Conservation (phyloP, 352 stramenopile genomes). For the Pythium phragmiticola region DNA sequence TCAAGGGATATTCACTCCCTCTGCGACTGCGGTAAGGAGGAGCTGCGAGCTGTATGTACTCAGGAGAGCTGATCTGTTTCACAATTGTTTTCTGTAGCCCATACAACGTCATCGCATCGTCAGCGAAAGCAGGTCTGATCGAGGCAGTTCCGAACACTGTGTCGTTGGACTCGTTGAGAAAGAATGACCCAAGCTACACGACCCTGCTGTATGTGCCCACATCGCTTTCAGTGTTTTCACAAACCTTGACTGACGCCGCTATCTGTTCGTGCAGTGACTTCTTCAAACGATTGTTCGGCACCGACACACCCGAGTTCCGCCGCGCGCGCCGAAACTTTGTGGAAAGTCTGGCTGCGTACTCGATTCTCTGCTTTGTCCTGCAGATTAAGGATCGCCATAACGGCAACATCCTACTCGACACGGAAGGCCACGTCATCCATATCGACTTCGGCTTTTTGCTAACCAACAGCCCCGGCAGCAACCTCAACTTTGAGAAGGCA, state of each 20-base stretch:
- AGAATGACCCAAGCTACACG: conserved; percentile 78
- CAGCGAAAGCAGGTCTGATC: conserved; percentile 93
- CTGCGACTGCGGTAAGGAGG: conserved; percentile 80
- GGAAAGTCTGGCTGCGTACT: conserved; percentile 95
- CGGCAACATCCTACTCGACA: conserved; percentile 98
- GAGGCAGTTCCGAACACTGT: conserved; percentile 96
- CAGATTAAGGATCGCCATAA: conserved; percentile 99
- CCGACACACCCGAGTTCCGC: conserved; percentile 70
- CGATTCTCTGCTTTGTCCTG: conserved; percentile 97
- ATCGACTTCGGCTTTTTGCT: conserved; percentile 99
- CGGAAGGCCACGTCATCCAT: conserved; percentile 95
- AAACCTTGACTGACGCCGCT: conserved; percentile 41
- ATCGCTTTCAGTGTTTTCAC: conserved; percentile 26
- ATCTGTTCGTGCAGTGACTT: conserved; percentile 82
- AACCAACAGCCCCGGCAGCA: conserved; percentile 93
- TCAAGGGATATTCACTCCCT: conserved; percentile 91
- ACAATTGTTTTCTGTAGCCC: conserved; percentile 54
- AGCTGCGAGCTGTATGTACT: not conserved
- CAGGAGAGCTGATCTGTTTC: not conserved
- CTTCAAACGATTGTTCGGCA: conserved; percentile 91
- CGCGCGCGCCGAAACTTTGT: conserved; percentile 88
- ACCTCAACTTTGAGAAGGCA: conserved; percentile 95
- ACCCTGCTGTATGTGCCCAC: conserved; percentile 84
- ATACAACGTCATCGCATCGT: conserved; percentile 97
- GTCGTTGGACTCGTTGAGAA: conserved; percentile 97